A percentile compares a stretch with the other conserved stretches of the same genome.
phyloP scores from a whole-genome alignment of 2,329 filamentous ascomycete species.

The Pyricularia sp. region DNA sequence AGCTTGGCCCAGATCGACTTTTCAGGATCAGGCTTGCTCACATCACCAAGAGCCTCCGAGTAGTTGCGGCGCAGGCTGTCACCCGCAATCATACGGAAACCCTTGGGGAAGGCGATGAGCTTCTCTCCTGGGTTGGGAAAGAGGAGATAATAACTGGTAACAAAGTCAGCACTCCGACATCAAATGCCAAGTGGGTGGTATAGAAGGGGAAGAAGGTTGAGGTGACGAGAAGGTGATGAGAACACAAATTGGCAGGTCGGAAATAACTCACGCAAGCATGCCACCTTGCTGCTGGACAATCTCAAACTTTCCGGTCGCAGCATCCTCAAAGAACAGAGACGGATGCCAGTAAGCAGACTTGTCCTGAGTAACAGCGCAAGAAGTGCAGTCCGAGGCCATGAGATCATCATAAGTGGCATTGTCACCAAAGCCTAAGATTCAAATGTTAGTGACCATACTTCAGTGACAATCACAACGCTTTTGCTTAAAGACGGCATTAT shows the following conservation, averaged over 20 bases:
- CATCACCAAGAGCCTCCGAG: slow-evolving; percentile 53
- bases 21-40: slow-evolving; percentile 50
- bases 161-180: not conserved
- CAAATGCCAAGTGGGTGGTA: not conserved
- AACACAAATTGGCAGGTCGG: not conserved
- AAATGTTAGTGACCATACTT: not conserved
- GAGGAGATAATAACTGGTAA: slow-evolving; percentile 73
- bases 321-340: slow-evolving; percentile 65
- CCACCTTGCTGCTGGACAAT: slow-evolving; percentile 68
- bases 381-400: slow-evolving; percentile 59
- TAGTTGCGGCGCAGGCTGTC: slow-evolving; percentile 60
- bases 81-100: slow-evolving; percentile 78
- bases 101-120: not conserved
- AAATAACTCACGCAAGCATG: slow-evolving; percentile 66
- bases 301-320: slow-evolving; percentile 52
- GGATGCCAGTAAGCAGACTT: slow-evolving; percentile 87
- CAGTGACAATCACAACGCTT: not conserved
- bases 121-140: not conserved
- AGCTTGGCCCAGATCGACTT: slow-evolving; percentile 62
- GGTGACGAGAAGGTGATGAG: not conserved
- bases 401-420: slow-evolving; percentile 50
- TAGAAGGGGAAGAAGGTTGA: not conserved
- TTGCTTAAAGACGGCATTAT: slow-evolving; percentile 3
- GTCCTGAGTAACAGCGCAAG: slow-evolving; percentile 71
- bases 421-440: slow-evolving; percentile 50